A percentile compares a stretch with the other conserved stretches of the same genome.
phyloP scores from a whole-genome alignment of 345 rosid species.

The Pistacia integerrima region DNA sequence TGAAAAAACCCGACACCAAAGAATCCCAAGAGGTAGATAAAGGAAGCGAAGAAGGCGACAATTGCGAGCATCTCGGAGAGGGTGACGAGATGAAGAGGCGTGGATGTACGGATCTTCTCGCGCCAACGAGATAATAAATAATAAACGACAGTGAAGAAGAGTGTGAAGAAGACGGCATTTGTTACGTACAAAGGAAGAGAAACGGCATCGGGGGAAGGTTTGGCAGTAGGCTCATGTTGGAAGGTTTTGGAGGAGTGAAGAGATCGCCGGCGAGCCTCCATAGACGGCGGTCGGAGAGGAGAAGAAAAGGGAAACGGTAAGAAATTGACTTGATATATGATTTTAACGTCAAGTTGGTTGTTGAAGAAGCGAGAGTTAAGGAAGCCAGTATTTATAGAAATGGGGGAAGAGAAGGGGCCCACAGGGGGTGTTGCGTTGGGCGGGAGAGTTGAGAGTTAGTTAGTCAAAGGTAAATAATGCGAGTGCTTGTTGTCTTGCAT shows the following conservation, averaged over 20 bases:
- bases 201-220: conserved; percentile 45
- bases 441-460: too few species aligned
- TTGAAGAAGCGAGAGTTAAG: conserved; percentile 8
- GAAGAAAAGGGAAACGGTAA: too few species aligned
- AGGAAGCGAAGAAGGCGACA: conserved; percentile 53
- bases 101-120: conserved; percentile 68
- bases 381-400: conserved; percentile 10
- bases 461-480: neutral
- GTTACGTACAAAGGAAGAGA: conserved; percentile 53
- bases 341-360: neutral
- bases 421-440: neutral
- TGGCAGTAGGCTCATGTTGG: conserved; percentile 8
- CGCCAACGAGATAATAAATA: conserved; percentile 71
- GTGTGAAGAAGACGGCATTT: conserved; percentile 62
- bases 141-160: conserved; percentile 67
- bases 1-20: conserved; percentile 72
- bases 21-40: conserved; percentile 62
- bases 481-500: neutral
- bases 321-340: too few species aligned
- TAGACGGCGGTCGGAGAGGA: neutral
- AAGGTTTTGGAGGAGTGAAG: neutral
- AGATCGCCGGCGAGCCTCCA: conserved; percentile 35
- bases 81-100: conserved; percentile 59
- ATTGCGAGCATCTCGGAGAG: conserved; percentile 61
- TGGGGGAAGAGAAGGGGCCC: neutral